Conservation (phyloP, 805 yeast species). For the Barnettozyma siamensis region DNA sequence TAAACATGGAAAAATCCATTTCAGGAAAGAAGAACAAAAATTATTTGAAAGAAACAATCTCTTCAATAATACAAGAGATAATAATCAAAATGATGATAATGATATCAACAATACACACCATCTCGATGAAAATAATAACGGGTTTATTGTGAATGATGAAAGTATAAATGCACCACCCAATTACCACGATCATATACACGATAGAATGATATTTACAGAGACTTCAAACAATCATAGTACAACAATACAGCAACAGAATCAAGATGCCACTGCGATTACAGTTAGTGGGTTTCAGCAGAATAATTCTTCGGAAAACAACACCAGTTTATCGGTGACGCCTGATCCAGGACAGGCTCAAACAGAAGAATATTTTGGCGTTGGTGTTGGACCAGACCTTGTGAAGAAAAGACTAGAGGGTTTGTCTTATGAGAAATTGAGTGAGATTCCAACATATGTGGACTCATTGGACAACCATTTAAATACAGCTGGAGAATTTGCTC, state of each 20-base stretch:
- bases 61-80: background rate
- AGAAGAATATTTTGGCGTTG: background rate
- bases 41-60: slow-evolving; percentile 23
- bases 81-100: background rate
- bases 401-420: slow-evolving; percentile 14
- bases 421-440: slow-evolving; percentile 38
- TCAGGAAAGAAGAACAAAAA: slow-evolving; percentile 32
- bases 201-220: slow-evolving; percentile 34
- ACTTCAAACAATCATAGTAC: slow-evolving; percentile 11
- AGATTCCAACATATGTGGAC: slow-evolving; percentile 72
- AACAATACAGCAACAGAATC: background rate
- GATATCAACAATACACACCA: background rate
- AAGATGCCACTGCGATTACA: background rate
- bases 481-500: slow-evolving; percentile 44
- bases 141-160: slow-evolving; percentile 29
- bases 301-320: background rate
- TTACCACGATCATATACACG: slow-evolving; percentile 67
- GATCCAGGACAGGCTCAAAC: background rate
- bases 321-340: background rate
- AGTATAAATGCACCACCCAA: slow-evolving; percentile 65
- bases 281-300: slow-evolving; percentile 4
- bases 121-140: slow-evolving; percentile 8
- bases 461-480: slow-evolving; percentile 51
- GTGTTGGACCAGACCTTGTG: slow-evolving; percentile 2
- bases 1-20: slow-evolving; percentile 36